These are phyloP conservation scores for Aaosphaeria arxii DNA, from an alignment of 2,329 filamentous ascomycete genomes.

Conservation along the genomic window DNA sequence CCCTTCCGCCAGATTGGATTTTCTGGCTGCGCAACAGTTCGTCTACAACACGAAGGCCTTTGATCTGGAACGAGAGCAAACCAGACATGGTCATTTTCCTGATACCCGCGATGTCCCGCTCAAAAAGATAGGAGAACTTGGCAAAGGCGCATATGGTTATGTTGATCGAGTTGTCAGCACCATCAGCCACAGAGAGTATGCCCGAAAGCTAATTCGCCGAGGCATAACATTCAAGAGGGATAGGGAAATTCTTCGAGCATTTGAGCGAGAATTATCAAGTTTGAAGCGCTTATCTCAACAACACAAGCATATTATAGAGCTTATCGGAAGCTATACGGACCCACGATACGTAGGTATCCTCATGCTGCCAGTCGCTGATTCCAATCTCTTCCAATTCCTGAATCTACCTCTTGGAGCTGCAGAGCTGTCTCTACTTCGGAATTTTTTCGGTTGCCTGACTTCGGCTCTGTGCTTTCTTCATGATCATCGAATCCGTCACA, in stretches of 20 bases:
- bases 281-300: slow-evolving; percentile 8
- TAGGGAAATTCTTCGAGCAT: slow-evolving; percentile 5
- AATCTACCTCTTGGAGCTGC: background rate
- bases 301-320: slow-evolving; percentile 16
- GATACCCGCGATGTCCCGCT: slow-evolving; percentile 8
- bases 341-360: slow-evolving; percentile 24
- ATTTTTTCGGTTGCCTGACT: slow-evolving; percentile 1
- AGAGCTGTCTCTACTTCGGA: background rate
- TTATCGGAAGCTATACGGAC: slow-evolving; percentile 31
- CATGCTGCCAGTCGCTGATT: slow-evolving; percentile 23
- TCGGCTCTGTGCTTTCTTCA: background rate
- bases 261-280: slow-evolving; percentile 11
- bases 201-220: slow-evolving; percentile 16
- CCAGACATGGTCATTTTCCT: slow-evolving; percentile 5
- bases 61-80: slow-evolving; percentile 5
- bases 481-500: background rate
- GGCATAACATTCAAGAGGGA: slow-evolving; percentile 9
- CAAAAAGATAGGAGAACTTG: slow-evolving; percentile 9
- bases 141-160: slow-evolving; percentile 14
- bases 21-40: slow-evolving; percentile 5
- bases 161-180: slow-evolving; percentile 21
- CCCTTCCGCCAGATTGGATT: slow-evolving; percentile 1
- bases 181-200: slow-evolving; percentile 16
- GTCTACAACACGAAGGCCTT: slow-evolving; percentile 5
- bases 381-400: slow-evolving; percentile 2